Evolutionary conservation across 441 rosid genomes (phyloP).

Genomic region (Adansonia rubrostipa): DNA sequence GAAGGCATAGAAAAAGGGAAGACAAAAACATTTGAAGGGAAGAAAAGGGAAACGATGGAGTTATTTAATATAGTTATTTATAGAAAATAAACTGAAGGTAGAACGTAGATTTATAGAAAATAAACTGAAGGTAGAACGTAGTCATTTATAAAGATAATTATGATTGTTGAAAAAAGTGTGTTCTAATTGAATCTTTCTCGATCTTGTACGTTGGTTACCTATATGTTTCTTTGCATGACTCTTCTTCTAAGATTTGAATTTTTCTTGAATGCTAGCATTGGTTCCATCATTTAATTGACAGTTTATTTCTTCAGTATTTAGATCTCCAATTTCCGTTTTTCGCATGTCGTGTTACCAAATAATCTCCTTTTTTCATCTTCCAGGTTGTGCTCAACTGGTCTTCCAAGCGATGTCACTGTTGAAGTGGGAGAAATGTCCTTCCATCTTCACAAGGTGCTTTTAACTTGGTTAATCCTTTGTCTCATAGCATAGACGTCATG

Average conservation of each 20-base stretch:
- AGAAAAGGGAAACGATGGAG: not conserved
- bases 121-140: not conserved
- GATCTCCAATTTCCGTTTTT: not conserved
- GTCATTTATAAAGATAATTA: not conserved
- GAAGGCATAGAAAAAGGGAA: not conserved
- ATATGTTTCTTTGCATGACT: not conserved
- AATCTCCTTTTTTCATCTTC: conserved; percentile 15
- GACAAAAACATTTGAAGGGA: not conserved
- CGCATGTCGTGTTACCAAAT: conserved; percentile 1
- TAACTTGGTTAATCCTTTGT: conserved; percentile 16
- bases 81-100: not conserved
- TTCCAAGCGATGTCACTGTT: conserved; percentile 74
- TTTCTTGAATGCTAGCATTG: not conserved
- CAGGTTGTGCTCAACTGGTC: conserved; percentile 87
- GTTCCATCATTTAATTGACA: not conserved
- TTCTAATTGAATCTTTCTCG: not conserved
- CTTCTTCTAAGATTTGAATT: conserved; percentile 3
- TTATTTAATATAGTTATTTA: not conserved
- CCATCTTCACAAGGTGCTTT: conserved; percentile 79
- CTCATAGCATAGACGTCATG: not conserved
- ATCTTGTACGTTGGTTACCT: conserved; percentile 9
- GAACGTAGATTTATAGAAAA: not conserved
- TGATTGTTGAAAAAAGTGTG: not conserved
- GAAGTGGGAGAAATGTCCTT: conserved; percentile 74
- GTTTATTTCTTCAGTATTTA: not conserved